Evolutionary conservation across 345 rosid genomes (phyloP).

Genomic region (Lepidium didymum): DNA sequence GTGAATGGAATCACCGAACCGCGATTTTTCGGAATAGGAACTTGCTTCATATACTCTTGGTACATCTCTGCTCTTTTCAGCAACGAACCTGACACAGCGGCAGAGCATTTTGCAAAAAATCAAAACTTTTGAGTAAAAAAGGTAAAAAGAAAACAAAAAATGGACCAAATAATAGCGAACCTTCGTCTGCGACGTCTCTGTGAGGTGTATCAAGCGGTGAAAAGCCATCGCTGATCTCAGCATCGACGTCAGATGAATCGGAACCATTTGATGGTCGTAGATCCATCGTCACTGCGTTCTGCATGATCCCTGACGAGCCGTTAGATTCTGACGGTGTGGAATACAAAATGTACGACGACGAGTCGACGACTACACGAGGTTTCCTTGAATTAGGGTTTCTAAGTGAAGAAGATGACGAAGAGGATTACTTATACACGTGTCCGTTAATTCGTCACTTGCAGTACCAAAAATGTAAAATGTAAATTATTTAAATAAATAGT

Average conservation of each 20-base stretch:
- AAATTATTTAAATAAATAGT: not conserved
- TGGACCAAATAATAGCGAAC: conserved; percentile 17
- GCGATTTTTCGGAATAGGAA: conserved; percentile 50
- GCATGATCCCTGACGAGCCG: not conserved
- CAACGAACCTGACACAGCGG: conserved; percentile 7
- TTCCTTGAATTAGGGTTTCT: not conserved
- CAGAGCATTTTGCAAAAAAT: not conserved
- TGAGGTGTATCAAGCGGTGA: conserved; percentile 17
- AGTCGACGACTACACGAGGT: conserved; percentile 2
- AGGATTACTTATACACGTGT: conserved; percentile 12
- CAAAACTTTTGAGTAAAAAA: not conserved
- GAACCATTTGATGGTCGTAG: conserved; percentile 48
- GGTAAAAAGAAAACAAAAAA: not conserved
- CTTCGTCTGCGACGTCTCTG: conserved; percentile 35
- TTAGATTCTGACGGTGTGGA: not conserved
- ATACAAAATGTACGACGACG: not conserved
- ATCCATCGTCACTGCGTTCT: not conserved
- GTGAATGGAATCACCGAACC: conserved; percentile 74
- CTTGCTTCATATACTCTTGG: conserved; percentile 74
- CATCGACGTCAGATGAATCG: conserved; percentile 42
- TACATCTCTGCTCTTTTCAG: conserved; percentile 54
- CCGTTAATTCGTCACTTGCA: not conserved
- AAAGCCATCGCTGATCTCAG: conserved; percentile 23
- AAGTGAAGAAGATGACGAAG: not conserved
- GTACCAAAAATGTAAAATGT: not conserved